phyloP scores from a whole-genome alignment of 2,329 filamentous ascomycete species.

The Sporothrix inflata region DNA sequence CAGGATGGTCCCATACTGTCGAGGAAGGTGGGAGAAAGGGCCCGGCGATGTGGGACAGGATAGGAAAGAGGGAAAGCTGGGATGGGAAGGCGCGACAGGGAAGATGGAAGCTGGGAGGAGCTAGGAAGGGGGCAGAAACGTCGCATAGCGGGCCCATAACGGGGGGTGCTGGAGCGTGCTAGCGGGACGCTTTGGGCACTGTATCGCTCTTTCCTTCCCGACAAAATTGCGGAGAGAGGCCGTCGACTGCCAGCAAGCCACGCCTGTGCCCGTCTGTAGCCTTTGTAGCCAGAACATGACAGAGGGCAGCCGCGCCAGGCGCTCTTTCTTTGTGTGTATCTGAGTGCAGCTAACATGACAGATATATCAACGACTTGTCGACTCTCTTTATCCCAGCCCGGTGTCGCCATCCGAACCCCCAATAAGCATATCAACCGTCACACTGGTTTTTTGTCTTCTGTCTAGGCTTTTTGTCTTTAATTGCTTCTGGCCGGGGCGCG shows the following conservation, averaged over 20 bases:
- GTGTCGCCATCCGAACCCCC: neutral
- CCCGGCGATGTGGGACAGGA: slow-evolving; percentile 20
- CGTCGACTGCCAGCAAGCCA: slow-evolving; percentile 5
- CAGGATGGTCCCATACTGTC: neutral
- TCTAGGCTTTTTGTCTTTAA: too few species aligned
- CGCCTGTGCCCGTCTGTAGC: neutral
- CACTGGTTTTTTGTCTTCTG: neutral
- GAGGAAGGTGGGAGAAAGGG: neutral
- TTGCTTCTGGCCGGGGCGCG: neutral
- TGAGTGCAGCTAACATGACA: neutral
- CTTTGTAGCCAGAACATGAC: neutral
- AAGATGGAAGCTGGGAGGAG: too few species aligned
- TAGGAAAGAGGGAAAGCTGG: slow-evolving; percentile 1
- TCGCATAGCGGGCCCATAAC: neutral
- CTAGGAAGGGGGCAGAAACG: neutral
- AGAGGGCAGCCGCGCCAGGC: neutral
- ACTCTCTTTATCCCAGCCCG: neutral
- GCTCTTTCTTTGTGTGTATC: neutral
- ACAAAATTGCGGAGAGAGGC: neutral
- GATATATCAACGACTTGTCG: neutral
- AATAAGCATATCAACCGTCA: neutral
- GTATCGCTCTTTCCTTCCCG: slow-evolving; percentile 4
- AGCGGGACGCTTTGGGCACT: neutral
- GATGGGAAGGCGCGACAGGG: neutral
- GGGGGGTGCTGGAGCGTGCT: neutral